Base-by-base conservation (phyloP, 2,329 filamentous ascomycete species). In the Paecilomyces sp. region DNA sequence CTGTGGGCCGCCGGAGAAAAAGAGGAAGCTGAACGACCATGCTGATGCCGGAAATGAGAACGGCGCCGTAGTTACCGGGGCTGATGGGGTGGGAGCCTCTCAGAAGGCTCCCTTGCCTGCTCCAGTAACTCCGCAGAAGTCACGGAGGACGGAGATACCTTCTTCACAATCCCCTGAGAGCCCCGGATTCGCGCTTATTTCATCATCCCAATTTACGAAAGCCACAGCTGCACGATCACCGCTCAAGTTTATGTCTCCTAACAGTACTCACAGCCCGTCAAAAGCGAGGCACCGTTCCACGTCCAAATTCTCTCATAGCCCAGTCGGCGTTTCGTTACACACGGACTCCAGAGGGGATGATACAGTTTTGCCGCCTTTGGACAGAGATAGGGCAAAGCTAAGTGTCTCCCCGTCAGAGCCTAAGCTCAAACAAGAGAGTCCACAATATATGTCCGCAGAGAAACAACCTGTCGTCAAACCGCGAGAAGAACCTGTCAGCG, bases 91-190 rank as follows among this genome's bases (percentile, higher is more conserved):
- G 11, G 8, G 5, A 11, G 8, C 1, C 1, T 24, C 54, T 1
- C 54, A 57, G 5, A 6, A 22, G 2, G 30, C 7, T 22, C 11
- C 13, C 50, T 33, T 28, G 18, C 22, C 47, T 28, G 47, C 33
- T 12, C 72, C 71, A 33, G 58, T 65, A 6, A 78, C 75, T 1
- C 75, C 75, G 5, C 67, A 63, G 51, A 77, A 74, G 61, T 57
- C 56, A 33, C 62, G 60, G 18, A 70, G 61, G 54, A 61, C 67
- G 8, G 74, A 76, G 57, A 72, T 78, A 58, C 76, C 74, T 4
- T 78, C 76, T 3, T 77, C 75, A 6, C 76, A 78, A 50, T 77
- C 76, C 7, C 76, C 76, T 1, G 75, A 77, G 63, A 77, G 75
- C 53, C 74, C 75, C 22, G 72, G 71, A 1, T 54, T 76, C 13